Evolutionary conservation across 2,329 filamentous ascomycete species (phyloP).

Genomic region (Cordyceps javanica): DNA sequence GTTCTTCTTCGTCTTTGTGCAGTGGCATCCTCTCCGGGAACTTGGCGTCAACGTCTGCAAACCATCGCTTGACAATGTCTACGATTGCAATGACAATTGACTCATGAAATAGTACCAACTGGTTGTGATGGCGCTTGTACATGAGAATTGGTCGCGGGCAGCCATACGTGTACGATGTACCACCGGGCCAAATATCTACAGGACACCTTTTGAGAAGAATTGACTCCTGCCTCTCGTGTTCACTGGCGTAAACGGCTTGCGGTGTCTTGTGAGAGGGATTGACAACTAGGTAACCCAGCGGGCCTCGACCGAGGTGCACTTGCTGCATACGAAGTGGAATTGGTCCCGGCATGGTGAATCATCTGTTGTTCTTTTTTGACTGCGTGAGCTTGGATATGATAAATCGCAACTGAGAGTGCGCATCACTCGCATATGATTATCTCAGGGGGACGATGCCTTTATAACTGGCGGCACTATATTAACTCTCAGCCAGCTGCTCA

Average conservation of each 20-base stretch:
- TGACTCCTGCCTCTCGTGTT: neutral
- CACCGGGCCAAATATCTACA: neutral
- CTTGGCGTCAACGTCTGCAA: neutral
- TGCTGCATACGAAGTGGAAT: constrained; percentile 2
- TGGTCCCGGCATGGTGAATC: neutral
- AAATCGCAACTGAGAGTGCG: no score
- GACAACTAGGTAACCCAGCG: neutral
- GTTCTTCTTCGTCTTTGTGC: neutral
- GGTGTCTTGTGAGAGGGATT: neutral
- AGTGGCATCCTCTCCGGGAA: neutral
- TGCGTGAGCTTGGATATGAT: no score
- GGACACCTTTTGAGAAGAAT: neutral
- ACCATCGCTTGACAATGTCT: neutral
- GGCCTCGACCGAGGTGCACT: neutral
- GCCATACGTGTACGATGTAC: neutral
- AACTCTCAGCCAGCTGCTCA: no score
- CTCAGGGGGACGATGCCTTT: no score
- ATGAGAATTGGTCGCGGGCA: constrained; percentile 5
- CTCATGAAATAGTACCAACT: neutral
- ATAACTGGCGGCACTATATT: no score
- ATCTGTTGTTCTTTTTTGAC: no score
- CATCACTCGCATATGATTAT: no score
- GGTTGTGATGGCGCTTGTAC: neutral
- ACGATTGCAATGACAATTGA: neutral
- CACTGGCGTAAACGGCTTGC: neutral